Evolutionary conservation across 2,329 filamentous ascomycete genomes (phyloP).

Genomic region (Ceratocystis ficicola): DNA sequence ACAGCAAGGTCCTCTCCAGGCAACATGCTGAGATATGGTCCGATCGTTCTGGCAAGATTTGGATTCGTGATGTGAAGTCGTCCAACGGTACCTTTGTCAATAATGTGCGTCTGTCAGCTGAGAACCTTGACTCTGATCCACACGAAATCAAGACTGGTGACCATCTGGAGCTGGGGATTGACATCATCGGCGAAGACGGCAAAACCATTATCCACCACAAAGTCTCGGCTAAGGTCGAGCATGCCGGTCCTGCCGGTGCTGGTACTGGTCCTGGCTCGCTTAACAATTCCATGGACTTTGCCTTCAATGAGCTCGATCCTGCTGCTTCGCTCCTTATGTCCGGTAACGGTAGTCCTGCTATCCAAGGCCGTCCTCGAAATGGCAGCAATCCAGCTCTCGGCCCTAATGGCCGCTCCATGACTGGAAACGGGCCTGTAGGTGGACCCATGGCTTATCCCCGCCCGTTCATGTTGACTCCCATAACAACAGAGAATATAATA

Average conservation of each 20-base stretch:
- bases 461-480: constrained; percentile 74
- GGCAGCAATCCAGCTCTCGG: constrained; percentile 53
- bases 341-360: constrained; percentile 44
- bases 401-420: constrained; percentile 47
- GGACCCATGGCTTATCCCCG: constrained; percentile 55
- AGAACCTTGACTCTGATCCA: constrained; percentile 92
- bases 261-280: constrained; percentile 28
- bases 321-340: constrained; percentile 62
- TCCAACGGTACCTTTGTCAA: constrained; percentile 99
- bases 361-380: constrained; percentile 57
- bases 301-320: constrained; percentile 82
- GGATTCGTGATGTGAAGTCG: constrained; percentile 93
- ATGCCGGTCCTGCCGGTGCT: constrained; percentile 70
- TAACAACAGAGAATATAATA: constrained; percentile 89
- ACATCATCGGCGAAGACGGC: constrained; percentile 97
- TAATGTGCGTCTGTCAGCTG: constrained; percentile 72
- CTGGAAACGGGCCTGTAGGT: constrained; percentile 39
- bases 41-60: constrained; percentile 72
- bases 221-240: constrained; percentile 90
- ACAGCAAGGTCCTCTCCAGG: constrained; percentile 91
- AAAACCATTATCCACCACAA: constrained; percentile 98
- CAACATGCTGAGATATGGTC: constrained; percentile 97
- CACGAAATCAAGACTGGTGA: constrained; percentile 87
- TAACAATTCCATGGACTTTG: constrained; percentile 73
- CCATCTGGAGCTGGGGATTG: constrained; percentile 87